phyloP scores from a whole-genome alignment of 2,329 filamentous ascomycete genomes.

The Phoma herbarum region DNA sequence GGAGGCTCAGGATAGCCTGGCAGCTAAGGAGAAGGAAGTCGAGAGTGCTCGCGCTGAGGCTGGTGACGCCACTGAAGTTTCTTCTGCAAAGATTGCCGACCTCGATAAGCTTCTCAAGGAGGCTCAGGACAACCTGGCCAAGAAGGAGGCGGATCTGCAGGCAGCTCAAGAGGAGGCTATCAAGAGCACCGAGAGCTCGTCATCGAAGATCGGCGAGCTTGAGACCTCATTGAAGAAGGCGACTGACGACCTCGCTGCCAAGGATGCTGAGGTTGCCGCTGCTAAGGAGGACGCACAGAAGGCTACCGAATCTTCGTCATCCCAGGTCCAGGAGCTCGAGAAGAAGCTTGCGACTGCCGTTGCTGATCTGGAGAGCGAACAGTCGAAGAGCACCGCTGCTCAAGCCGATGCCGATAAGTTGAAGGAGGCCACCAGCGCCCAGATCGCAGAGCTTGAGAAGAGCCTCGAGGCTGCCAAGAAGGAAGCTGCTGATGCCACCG shows the following conservation, averaged over 20 bases:
- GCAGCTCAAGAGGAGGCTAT: constrained; percentile 31
- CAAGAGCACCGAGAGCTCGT: constrained; percentile 31
- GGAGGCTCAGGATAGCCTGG: constrained; percentile 32
- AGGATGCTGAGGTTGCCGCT: constrained; percentile 34
- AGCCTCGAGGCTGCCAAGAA: constrained; percentile 29
- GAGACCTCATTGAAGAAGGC: constrained; percentile 36
- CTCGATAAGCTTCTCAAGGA: constrained; percentile 34
- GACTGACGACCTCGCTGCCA: constrained; percentile 32
- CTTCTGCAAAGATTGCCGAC: constrained; percentile 36
- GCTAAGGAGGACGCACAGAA: constrained; percentile 30
- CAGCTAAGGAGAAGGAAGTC: constrained; percentile 35
- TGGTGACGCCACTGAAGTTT: constrained; percentile 31
- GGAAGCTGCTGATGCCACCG: constrained; percentile 24
- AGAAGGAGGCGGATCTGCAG: constrained; percentile 37
- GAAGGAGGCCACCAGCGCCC: constrained; percentile 26
- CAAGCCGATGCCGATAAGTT: constrained; percentile 33
- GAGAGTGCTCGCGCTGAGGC: constrained; percentile 28
- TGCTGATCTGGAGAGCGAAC: constrained; percentile 20
- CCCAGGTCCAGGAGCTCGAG: constrained; percentile 28
- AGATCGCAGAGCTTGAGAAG: constrained; percentile 34
- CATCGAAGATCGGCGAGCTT: constrained; percentile 33
- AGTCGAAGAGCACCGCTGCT: constrained; percentile 17
- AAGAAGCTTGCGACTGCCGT: constrained; percentile 13
- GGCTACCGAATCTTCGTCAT: constrained; percentile 22
- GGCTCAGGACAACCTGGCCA: constrained; percentile 27